Evolutionary conservation across 129 eudicot genomes (phyloP).

Genomic region (Pittosporum tobira): DNA sequence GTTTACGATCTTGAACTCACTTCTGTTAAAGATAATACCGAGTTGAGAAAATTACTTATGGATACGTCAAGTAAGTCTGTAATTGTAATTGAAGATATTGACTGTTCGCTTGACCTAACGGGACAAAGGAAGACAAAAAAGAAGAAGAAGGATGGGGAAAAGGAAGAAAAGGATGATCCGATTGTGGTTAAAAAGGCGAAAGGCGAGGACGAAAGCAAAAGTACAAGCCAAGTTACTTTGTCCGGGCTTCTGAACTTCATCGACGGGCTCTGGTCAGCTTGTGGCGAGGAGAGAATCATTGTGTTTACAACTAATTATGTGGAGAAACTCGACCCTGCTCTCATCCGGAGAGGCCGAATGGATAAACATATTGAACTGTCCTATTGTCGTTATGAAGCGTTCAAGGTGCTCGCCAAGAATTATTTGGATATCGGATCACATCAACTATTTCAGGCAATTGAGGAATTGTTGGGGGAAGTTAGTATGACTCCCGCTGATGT

Average conservation of each 20-base stretch:
- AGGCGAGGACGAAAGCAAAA: neutral
- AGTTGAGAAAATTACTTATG: slow-evolving; percentile 8
- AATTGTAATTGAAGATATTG: slow-evolving; percentile 6
- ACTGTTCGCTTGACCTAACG: neutral
- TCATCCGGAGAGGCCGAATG: slow-evolving; percentile 3
- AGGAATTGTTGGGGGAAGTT: neutral
- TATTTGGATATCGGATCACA: neutral
- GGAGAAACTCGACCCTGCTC: slow-evolving; percentile 11
- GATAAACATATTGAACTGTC: slow-evolving; percentile 1
- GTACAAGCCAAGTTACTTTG: neutral
- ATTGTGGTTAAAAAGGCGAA: neutral
- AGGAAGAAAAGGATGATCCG: neutral
- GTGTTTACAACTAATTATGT: slow-evolving; percentile 7
- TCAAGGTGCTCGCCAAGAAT: slow-evolving; percentile 6
- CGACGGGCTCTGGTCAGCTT: slow-evolving; percentile 7
- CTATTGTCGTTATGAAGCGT: slow-evolving; percentile 1
- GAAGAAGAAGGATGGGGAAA: neutral
- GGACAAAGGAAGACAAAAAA: neutral
- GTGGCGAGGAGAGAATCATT: slow-evolving; percentile 2
- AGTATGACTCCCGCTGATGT: slow-evolving; percentile 7
- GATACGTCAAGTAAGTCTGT: slow-evolving; percentile 2
- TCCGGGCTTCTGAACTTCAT: slow-evolving; percentile 5
- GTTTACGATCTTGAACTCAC: neutral
- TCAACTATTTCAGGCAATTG: neutral
- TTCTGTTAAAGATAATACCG: slow-evolving; percentile 1